Conservation (phyloP, 2,329 filamentous ascomycete species). For the Microsporum canis region DNA sequence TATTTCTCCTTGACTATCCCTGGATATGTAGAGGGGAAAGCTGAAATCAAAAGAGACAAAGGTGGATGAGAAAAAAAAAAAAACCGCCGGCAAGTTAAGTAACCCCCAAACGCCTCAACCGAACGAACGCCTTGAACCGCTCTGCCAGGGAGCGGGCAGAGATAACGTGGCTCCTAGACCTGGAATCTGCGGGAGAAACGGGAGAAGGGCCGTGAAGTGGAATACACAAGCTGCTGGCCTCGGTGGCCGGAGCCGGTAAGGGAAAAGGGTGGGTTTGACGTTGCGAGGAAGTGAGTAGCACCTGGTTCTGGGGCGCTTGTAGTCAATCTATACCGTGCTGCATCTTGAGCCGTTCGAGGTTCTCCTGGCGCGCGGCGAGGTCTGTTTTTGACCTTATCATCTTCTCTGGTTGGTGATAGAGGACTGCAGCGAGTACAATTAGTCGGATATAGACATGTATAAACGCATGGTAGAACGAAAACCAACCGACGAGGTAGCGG, state of each 20-base stretch:
- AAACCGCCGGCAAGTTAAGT: not conserved
- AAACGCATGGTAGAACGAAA: not conserved
- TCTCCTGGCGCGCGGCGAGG: slow-evolving; percentile 84
- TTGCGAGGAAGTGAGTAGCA: not conserved
- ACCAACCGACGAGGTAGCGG: slow-evolving; percentile 92
- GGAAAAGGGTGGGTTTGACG: not conserved
- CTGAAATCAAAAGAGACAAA: not conserved
- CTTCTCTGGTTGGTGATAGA: slow-evolving; percentile 69
- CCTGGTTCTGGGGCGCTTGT: not conserved
- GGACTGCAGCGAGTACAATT: slow-evolving; percentile 35
- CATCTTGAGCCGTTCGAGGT: slow-evolving; percentile 94
- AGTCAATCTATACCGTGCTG: slow-evolving; percentile 96
- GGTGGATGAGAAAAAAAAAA: not conserved
- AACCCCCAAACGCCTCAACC: slow-evolving; percentile 1
- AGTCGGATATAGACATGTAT: not conserved
- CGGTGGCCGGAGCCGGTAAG: not conserved
- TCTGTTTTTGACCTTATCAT: slow-evolving; percentile 84
- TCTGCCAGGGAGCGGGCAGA: not conserved
- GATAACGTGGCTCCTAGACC: not conserved
- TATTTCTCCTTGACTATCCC: not conserved
- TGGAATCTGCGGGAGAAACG: not conserved
- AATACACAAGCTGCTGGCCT: not conserved
- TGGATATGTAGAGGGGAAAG: not conserved
- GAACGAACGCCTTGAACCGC: slow-evolving; percentile 1
- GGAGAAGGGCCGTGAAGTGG: not conserved